phyloP scores from a whole-genome alignment of 148 eudicot species.

The Fagopyrum tataricum region DNA sequence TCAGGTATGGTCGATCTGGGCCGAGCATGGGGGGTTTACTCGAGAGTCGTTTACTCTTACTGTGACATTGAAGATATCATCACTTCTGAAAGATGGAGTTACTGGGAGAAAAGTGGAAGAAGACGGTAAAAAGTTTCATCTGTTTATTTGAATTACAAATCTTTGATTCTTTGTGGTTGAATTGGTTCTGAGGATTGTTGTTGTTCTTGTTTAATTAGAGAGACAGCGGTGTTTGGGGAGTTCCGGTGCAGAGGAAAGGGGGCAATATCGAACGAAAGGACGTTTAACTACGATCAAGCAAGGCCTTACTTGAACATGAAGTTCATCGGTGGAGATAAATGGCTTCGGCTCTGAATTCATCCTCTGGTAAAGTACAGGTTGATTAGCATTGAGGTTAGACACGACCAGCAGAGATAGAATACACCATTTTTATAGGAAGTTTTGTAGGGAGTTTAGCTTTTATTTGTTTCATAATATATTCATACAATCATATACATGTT shows the following conservation, averaged over 20 bases:
- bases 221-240: constrained; percentile 79
- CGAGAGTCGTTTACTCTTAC: constrained; percentile 56
- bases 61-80: constrained; percentile 54
- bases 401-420: no score
- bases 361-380: no score
- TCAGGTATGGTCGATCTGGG: constrained; percentile 52
- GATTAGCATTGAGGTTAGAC: no score
- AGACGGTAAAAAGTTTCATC: constrained; percentile 14
- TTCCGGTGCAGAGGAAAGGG: constrained; percentile 65
- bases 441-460: no score
- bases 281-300: constrained; percentile 36
- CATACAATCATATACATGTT: no score
- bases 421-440: no score
- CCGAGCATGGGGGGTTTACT: constrained; percentile 90
- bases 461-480: no score
- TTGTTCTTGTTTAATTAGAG: background rate
- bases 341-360: constrained; percentile 42
- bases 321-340: constrained; percentile 66
- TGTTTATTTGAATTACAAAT: background rate
- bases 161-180: background rate
- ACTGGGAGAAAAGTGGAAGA: constrained; percentile 48
- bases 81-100: constrained; percentile 68
- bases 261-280: constrained; percentile 22
- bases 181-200: background rate
- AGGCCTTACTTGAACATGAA: constrained; percentile 44